Conservation (phyloP, 129 eudicot genomes). For the Flaveria brownii region DNA sequence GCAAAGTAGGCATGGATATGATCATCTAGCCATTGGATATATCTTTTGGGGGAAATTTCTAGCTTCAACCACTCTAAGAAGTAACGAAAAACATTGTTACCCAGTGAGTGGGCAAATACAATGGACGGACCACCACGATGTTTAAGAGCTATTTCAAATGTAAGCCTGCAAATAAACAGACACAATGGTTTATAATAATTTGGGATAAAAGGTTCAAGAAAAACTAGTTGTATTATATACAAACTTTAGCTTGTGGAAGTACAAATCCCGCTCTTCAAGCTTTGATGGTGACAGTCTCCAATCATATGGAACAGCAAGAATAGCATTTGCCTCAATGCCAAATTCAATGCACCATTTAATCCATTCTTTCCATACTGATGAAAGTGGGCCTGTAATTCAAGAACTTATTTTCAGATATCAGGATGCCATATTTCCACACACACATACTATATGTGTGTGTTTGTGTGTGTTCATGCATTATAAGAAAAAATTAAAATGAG, state of each 20-base stretch:
- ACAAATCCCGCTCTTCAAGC: constrained; percentile 97
- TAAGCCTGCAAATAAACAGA: constrained; percentile 56
- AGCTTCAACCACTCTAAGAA: constrained; percentile 96
- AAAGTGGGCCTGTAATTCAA: constrained; percentile 76
- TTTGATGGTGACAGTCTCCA: constrained; percentile 94
- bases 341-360: constrained; percentile 96
- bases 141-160: constrained; percentile 90
- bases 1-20: constrained; percentile 98
- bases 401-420: background rate
- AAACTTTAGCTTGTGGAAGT: constrained; percentile 93
- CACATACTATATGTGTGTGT: background rate
- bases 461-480: background rate
- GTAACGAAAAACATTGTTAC: constrained; percentile 94
- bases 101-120: constrained; percentile 95
- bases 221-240: constrained; percentile 22
- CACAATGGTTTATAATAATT: background rate
- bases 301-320: constrained; percentile 93
- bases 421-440: constrained; percentile 8
- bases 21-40: constrained; percentile 79
- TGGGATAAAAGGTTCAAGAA: background rate
- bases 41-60: constrained; percentile 83
- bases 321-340: constrained; percentile 95
- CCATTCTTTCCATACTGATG: constrained; percentile 99
- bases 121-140: constrained; percentile 96
- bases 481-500: background rate